phyloP scores from a whole-genome alignment of 2,329 filamentous ascomycete species.

The Mycosphaerella arachidis region DNA sequence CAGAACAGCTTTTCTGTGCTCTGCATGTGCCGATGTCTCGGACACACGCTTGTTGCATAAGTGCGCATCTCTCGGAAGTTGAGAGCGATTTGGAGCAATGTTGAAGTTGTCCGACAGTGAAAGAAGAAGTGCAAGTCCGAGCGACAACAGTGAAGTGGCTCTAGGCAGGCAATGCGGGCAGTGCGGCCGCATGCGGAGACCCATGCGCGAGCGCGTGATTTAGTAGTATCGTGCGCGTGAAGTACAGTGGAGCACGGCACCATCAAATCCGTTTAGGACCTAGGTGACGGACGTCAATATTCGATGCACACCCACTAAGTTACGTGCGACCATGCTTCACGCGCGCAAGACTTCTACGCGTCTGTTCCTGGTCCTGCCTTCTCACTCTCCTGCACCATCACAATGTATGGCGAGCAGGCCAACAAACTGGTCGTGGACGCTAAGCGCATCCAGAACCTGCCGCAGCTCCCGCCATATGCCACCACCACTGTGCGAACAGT shows the following conservation, averaged over 20 bases:
- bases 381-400: not conserved
- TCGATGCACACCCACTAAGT: too few relatives aligned
- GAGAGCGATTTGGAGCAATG: not conserved
- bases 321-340: too few relatives aligned
- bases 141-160: not conserved
- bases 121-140: not conserved
- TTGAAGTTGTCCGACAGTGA: not conserved
- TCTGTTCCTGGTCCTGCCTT: not conserved
- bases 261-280: too few relatives aligned
- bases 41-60: not conserved
- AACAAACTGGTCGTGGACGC: conserved; percentile 94
- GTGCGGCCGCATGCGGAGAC: not conserved
- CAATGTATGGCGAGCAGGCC: conserved; percentile 83
- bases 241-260: too few relatives aligned
- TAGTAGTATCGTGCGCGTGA: too few relatives aligned
- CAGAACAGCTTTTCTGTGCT: not conserved
- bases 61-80: not conserved
- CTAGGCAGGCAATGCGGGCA: not conserved
- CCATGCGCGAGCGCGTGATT: not conserved
- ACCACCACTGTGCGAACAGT: conserved; percentile 84
- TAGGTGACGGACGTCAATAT: too few relatives aligned
- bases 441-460: conserved; percentile 84
- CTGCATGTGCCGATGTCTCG: not conserved
- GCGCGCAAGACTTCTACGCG: not conserved
- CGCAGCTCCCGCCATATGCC: conserved; percentile 85